Base-by-base conservation (phyloP, 257 asterid genomes). In the Penstemon davidsonii region DNA sequence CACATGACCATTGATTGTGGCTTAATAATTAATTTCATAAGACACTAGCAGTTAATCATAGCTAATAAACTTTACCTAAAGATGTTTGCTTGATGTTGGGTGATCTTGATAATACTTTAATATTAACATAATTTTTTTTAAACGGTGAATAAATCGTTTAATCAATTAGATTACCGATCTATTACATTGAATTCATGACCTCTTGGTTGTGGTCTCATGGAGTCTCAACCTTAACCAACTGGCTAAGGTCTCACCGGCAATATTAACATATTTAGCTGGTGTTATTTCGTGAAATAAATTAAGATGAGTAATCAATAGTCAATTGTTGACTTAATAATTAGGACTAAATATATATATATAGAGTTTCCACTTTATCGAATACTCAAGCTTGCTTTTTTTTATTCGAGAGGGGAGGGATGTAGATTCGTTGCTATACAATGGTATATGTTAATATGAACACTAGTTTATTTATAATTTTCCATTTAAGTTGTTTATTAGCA, bases 291-390 rank as follows among this genome's bases (percentile, higher is more conserved):
- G 9, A 77, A 58, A 33, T 56, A 37, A 46, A n/a, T n/a, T n/a
- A n/a, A 55, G 44, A 5, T 62, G 18, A 41, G 19, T 60, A 55
- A 72, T 77, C 38, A 73, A 51, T 33, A 55, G 72, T 77, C 38
- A 73, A 51, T 33, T 58, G 67, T 67, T 79, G 67, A 53, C 80
- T 62, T 67, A n/a, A 50, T 4, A 50, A 71, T 60, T 70, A 67
- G 49, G 65, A 73, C 68, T 78, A 60, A 50, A 50, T 39, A 36
- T 52, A 1, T 25, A 25, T 51, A 2, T 44, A 15, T 15, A 15
- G 18, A 11, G 10, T 52, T 61, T 13, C 64, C 55, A 57, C 25
- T 15, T 53, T 37, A 40, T 58, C 0, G 51, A 49, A 47, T 69
- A 25, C 67, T 69, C 50, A 50, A 73, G 51, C 73, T 56, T 68